phyloP scores from a whole-genome alignment of 2,329 filamentous ascomycete genomes.

The Xenoacremonium recifei region DNA sequence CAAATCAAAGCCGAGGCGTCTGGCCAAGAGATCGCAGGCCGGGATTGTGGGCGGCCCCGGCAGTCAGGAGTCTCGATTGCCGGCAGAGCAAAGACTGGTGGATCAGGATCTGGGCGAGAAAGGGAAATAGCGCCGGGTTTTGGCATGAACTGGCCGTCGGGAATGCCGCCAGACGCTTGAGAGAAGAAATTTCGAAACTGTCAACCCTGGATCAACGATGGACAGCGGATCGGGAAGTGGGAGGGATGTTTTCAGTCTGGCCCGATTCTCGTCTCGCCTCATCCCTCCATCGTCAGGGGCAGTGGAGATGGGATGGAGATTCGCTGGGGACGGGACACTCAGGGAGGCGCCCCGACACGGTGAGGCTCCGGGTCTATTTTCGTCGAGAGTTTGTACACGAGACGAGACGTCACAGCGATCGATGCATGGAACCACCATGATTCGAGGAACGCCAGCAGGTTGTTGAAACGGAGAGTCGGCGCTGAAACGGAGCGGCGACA shows the following conservation, averaged over 20 bases:
- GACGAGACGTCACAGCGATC: no score
- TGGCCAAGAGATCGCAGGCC: neutral
- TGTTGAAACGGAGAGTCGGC: no score
- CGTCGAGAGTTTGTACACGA: no score
- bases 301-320: conserved; percentile 12
- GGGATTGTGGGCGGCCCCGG: neutral
- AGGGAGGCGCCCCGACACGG: conserved; percentile 6
- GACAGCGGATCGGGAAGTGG: conserved; percentile 3
- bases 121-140: neutral
- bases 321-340: no score
- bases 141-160: no score
- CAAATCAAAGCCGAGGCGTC: no score
- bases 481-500: neutral
- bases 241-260: conserved; percentile 5
- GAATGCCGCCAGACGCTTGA: neutral
- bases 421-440: no score
- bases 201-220: conserved; percentile 9
- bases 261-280: no score
- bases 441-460: no score
- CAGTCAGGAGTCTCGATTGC: neutral
- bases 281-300: conserved; percentile 22
- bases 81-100: neutral
- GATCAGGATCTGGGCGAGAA: neutral
- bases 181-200: conserved; percentile 9
- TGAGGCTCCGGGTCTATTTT: conserved; percentile 17